These are phyloP conservation scores for Paulownia fortunei DNA, from an alignment of 257 asterid genomes.

Conservation along the genomic window DNA sequence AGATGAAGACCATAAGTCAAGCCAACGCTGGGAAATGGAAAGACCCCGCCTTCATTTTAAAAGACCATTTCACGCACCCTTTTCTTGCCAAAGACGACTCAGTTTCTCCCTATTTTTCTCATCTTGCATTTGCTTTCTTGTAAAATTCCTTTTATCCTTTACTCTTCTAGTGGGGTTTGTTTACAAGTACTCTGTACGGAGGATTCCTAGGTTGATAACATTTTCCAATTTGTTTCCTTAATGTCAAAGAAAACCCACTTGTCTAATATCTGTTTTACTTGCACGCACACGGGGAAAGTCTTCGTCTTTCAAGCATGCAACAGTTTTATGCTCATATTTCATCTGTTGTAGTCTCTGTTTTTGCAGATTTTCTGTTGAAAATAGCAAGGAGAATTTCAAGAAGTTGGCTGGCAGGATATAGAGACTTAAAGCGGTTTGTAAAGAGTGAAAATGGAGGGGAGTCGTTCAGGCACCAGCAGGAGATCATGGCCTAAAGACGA, in stretches of 20 bases:
- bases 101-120: not conserved
- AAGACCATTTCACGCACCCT: not conserved
- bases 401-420: not conserved
- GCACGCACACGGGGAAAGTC: not conserved
- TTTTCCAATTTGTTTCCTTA: not conserved
- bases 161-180: not conserved
- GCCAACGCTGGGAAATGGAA: no score
- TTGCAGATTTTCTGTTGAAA: slow-evolving; percentile 2
- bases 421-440: not conserved
- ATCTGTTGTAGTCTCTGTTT: not conserved
- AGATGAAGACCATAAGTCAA: no score
- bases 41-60: not conserved
- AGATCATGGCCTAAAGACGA: slow-evolving; percentile 29
- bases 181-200: not conserved
- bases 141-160: not conserved
- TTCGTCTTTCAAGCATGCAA: not conserved
- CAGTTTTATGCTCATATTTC: not conserved
- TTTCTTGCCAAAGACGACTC: not conserved
- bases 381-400: not conserved
- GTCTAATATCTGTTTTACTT: not conserved
- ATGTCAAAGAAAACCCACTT: not conserved
- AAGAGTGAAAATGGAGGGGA: slow-evolving; percentile 29
- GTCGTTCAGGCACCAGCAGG: not conserved
- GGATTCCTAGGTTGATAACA: not conserved
- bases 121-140: not conserved